These are phyloP conservation scores for Pachysandra terminalis DNA, from an alignment of 164 flowering plant species.

Conservation along the genomic window DNA sequence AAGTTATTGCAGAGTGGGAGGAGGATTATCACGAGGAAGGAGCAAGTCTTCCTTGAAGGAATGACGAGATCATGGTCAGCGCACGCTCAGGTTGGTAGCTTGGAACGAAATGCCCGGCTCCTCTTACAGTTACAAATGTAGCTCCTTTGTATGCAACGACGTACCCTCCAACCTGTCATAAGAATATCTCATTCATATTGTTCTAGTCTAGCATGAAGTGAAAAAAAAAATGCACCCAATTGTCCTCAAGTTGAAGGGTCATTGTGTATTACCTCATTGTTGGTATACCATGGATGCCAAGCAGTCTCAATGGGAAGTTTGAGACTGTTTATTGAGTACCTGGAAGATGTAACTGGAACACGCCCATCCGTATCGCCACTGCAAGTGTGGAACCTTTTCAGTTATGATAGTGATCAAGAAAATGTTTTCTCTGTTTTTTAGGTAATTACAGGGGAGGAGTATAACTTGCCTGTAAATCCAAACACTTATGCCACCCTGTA, in stretches of 20 bases:
- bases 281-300: conserved; percentile 38
- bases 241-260: not conserved
- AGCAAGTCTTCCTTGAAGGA: conserved; percentile 23
- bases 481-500: conserved; percentile 20
- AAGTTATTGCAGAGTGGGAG: too few species aligned
- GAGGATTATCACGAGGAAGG: conserved; percentile 13
- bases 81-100: conserved; percentile 25
- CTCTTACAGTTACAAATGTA: conserved; percentile 38
- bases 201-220: too few species aligned
- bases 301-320: conserved; percentile 15
- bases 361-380: conserved; percentile 34
- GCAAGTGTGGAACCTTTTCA: not conserved
- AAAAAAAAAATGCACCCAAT: not conserved
- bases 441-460: too few species aligned
- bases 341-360: conserved; percentile 32
- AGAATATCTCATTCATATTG: conserved; percentile 7
- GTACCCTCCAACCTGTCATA: conserved; percentile 39
- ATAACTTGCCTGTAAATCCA: conserved; percentile 26
- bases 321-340: conserved; percentile 24
- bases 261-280: conserved; percentile 19
- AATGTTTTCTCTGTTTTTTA: too few species aligned
- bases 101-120: conserved; percentile 37
- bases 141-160: conserved; percentile 30
- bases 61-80: conserved; percentile 23
- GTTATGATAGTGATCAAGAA: too few species aligned